Evolutionary conservation across 768 basidiomycete species (phyloP).

Genomic region (Sistotremastrum niveocremeum): DNA sequence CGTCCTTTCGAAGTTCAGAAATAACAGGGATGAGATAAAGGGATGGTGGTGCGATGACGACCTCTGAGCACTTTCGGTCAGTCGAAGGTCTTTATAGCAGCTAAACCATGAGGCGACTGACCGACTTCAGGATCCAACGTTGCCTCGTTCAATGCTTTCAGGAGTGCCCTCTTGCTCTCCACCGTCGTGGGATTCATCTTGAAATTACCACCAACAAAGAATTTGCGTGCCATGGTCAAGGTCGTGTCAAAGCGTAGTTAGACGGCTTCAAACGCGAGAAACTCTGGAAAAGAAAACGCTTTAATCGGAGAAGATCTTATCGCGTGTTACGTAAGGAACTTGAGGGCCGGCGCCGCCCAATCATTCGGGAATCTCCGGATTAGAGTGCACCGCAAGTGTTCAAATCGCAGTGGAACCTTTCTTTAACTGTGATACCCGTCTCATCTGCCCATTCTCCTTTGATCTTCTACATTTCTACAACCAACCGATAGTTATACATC

Average conservation of each 20-base stretch:
- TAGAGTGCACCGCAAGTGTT: too few relatives aligned
- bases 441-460: too few relatives aligned
- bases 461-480: too few relatives aligned
- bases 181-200: constrained; percentile 83
- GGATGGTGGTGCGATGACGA: constrained; percentile 84
- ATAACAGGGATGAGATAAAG: constrained; percentile 73
- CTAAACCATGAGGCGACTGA: constrained; percentile 19
- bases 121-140: constrained; percentile 66
- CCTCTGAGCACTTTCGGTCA: constrained; percentile 40
- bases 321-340: too few relatives aligned
- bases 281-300: too few relatives aligned
- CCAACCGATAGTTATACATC: constrained; percentile 2
- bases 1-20: constrained; percentile 43
- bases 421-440: too few relatives aligned
- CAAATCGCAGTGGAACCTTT: too few relatives aligned
- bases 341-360: too few relatives aligned
- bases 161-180: constrained; percentile 49
- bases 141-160: constrained; percentile 64
- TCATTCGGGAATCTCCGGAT: too few relatives aligned
- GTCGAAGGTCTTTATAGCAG: not conserved
- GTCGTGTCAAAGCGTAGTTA: not conserved
- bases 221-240: constrained; percentile 55
- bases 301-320: too few relatives aligned
- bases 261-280: too few relatives aligned
- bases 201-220: constrained; percentile 97